phyloP scores from a whole-genome alignment of 108 stramenopile genomes.

The Ochromonas danica region DNA sequence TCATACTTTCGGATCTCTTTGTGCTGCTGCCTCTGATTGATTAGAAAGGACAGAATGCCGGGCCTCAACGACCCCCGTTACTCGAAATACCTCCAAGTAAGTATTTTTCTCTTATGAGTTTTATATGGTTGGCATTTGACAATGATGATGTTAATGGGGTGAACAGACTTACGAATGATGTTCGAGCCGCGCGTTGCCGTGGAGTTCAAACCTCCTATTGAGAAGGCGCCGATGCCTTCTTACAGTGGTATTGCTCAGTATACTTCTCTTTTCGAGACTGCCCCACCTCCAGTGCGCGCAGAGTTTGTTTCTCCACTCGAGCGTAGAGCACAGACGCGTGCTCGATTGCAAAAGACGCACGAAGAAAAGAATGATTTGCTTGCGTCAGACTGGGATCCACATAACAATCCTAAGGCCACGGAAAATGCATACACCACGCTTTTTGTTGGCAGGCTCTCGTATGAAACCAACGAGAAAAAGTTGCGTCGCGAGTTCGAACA shows the following conservation, averaged over 20 bases:
- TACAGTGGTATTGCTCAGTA: slow-evolving; percentile 28
- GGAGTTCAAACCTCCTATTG: slow-evolving; percentile 36
- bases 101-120: not conserved
- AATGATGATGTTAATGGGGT: not conserved
- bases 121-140: not conserved
- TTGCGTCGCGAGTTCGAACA: slow-evolving; percentile 84
- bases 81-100: not conserved
- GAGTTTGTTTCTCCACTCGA: slow-evolving; percentile 39
- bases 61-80: not conserved
- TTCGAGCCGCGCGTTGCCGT: slow-evolving; percentile 23
- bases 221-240: slow-evolving; percentile 37
- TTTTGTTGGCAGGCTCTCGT: slow-evolving; percentile 85
- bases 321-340: slow-evolving; percentile 40
- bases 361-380: slow-evolving; percentile 42
- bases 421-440: slow-evolving; percentile 80
- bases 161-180: slow-evolving; percentile 32
- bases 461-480: slow-evolving; percentile 91
- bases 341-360: slow-evolving; percentile 37
- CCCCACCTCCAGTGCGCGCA: slow-evolving; percentile 37
- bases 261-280: slow-evolving; percentile 46
- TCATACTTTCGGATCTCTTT: not conserved
- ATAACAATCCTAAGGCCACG: slow-evolving; percentile 48
- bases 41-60: not conserved
- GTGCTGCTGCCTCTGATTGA: not conserved
- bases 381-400: slow-evolving; percentile 46